Evolutionary conservation across 352 stramenopile species (phyloP).

Genomic region (Globisporangium takayamanum): DNA sequence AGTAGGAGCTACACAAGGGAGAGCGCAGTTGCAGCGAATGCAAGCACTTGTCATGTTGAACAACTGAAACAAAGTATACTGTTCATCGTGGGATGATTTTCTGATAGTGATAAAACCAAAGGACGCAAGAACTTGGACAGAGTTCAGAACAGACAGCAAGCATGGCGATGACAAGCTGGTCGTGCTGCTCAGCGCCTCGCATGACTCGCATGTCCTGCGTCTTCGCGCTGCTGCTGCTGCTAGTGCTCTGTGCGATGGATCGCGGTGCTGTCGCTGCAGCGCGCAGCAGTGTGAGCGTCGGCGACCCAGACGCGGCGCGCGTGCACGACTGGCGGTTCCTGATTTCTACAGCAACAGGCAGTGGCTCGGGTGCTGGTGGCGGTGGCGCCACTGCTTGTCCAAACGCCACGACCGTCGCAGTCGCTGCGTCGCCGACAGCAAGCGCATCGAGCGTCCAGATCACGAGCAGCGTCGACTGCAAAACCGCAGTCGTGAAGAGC

Average conservation of each 20-base stretch:
- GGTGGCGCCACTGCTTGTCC: constrained; percentile 1
- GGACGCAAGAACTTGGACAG: too few relatives aligned
- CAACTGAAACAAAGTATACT: too few relatives aligned
- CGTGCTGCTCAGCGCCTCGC: too few relatives aligned
- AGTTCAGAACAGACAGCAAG: too few relatives aligned
- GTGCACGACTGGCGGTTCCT: too few relatives aligned
- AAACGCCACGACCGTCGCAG: constrained; percentile 11
- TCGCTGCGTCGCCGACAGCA: neutral
- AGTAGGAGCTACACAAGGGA: too few relatives aligned
- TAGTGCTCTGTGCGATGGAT: neutral
- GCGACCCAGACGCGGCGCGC: constrained; percentile 5
- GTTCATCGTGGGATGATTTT: too few relatives aligned
- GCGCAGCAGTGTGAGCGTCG: constrained; percentile 6
- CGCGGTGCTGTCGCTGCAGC: neutral
- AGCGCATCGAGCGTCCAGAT: constrained; percentile 11
- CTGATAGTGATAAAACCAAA: too few relatives aligned
- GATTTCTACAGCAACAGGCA: constrained; percentile 7
- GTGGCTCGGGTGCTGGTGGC: constrained; percentile 1
- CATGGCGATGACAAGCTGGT: too few relatives aligned
- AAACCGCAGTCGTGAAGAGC: constrained; percentile 18
- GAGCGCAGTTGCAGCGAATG: too few relatives aligned
- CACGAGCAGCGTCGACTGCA: constrained; percentile 13
- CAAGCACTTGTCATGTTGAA: too few relatives aligned
- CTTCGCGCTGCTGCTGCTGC: neutral
- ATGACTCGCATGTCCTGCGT: too few relatives aligned